Base-by-base conservation (phyloP, 2,329 filamentous ascomycete genomes). In the Diaporthe batatas region DNA sequence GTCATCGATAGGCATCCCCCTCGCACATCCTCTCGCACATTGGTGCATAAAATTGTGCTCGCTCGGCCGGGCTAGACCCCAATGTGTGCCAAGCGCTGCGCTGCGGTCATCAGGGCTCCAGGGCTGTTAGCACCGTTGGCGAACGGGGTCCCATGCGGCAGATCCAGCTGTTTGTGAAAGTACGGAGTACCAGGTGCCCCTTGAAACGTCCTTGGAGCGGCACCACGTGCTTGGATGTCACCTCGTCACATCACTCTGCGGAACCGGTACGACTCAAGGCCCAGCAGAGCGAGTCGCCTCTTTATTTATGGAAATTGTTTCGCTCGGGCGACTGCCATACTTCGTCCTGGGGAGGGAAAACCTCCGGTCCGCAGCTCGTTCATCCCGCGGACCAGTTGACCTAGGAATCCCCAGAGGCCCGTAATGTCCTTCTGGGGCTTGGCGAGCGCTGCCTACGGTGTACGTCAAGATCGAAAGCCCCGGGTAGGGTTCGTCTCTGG, bases 221-320 rank as follows among this genome's bases (percentile, higher is more conserved):
- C 62, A 53, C 62, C 62, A 67, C 62, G 62, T 67, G 62, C 62
- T 67, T 67, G 47, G 62, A 67, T 53, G 62, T 53, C 62, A 53
- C 62, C 62, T 67, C 32, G 47, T 67, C 62, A 67, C 62, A 39
- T 53, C 53, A 47, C 62, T 21, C n/a, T 39, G 62, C 62, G 62
- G 62, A 29, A n/a, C 62, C n/a, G 32, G 62, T 67, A 67, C 62
- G 62, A 53, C 12, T 53, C 62, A 16, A 53, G 62, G 62, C 44
- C 62, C 23, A 21, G 21, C 47, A 67, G 32, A 25, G 47, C 62
- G 62, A 67, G 29, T 67, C 62, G 32, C 47, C 32, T 51, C 34
- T 25, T 53, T 67, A 67, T 67, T 53, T 53, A 67, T 53, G 62
- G 62, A 67, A 67, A 67, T 51, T 67, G 62, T 53, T 67, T 67